Base-by-base conservation (phyloP, 1,284 basidiomycete genomes). In the Takashimella koratensis region DNA sequence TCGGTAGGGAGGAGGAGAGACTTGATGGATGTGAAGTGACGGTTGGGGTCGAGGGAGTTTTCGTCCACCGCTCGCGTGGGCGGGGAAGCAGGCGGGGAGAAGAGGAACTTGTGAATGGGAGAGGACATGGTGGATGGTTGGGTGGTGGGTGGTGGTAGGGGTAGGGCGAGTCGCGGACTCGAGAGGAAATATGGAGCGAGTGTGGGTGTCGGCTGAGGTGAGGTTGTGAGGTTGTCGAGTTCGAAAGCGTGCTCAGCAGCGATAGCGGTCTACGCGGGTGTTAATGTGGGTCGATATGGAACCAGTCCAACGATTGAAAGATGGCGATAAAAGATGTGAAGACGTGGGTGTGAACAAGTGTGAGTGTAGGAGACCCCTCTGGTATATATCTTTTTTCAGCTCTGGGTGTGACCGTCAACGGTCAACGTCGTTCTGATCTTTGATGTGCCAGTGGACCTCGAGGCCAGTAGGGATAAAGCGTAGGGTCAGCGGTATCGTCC, bases 31-130 rank as follows among this genome's bases (percentile, higher is more conserved):
- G 64, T 65, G 47, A 63, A 48, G 10, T 56, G 52, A 16, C 51
- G 45, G n/a, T 55, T 56, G 16, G 56, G 52, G 26, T 57, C 47
- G 16, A 36, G 30, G 30, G 30, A 36, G 16, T 30, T 21, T 8
- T 45, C 45, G 52, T 47, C 51, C 16, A 43, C 25, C 5, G 59
- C 42, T 2, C 54, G 50, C 24, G 46, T 43, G 44, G 68, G 63
- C 0, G 74, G 70, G 0, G 71, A 74, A 4, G 67, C 52, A 5
- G 74, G 68, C 21, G 74, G 73, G 3, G 74, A 76, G 63, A 74
- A 74, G 26, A 75, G 66, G 56, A 63, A 71, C 25, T 58, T 60
- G 64, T 74, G 71, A 46, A 76, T 65, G 6, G 71, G 68, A 3
- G 71, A 74, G 2, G 67, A 56, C 74, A 76, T 76, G 10, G 44